phyloP scores from a whole-genome alignment of 805 yeast genomes.

The Hanseniaspora thailandica region DNA sequence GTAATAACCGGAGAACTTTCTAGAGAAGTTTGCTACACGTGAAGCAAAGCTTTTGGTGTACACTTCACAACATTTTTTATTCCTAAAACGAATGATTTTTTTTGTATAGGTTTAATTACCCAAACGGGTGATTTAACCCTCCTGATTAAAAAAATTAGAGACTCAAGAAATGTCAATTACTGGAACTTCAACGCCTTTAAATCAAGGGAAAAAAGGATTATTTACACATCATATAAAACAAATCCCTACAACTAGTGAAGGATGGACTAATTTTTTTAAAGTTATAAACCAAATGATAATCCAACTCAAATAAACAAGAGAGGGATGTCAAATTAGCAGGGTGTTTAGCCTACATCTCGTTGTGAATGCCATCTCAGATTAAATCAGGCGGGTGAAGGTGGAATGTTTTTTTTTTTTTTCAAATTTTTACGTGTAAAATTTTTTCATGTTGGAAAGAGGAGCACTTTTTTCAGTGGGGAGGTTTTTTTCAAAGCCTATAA shows the following conservation, averaged over 20 bases:
- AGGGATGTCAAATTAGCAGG: too few relatives aligned
- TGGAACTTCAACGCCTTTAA: background rate
- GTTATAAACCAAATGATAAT: background rate
- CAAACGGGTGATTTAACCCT: too few relatives aligned
- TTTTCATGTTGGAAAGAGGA: background rate
- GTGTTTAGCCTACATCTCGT: too few relatives aligned
- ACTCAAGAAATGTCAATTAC: background rate
- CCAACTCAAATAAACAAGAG: background rate
- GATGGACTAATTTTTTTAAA: background rate
- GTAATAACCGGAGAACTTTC: too few relatives aligned
- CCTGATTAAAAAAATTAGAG: background rate
- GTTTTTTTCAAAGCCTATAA: background rate
- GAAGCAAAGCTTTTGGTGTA: too few relatives aligned
- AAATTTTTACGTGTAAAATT: background rate
- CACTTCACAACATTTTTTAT: too few relatives aligned
- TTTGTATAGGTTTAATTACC: too few relatives aligned
- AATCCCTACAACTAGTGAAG: background rate
- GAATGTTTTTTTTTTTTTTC: background rate
- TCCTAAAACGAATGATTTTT: too few relatives aligned
- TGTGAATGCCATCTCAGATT: too few relatives aligned
- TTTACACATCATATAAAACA: background rate
- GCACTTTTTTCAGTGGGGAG: background rate
- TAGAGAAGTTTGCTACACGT: too few relatives aligned
- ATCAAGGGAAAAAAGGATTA: background rate
- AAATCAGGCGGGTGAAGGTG: too few relatives aligned